Evolutionary conservation across 2,329 filamentous ascomycete species (phyloP), one percentile per base, ranked within the genome.

Genomic region (Mycogone perniciosa): DNA sequence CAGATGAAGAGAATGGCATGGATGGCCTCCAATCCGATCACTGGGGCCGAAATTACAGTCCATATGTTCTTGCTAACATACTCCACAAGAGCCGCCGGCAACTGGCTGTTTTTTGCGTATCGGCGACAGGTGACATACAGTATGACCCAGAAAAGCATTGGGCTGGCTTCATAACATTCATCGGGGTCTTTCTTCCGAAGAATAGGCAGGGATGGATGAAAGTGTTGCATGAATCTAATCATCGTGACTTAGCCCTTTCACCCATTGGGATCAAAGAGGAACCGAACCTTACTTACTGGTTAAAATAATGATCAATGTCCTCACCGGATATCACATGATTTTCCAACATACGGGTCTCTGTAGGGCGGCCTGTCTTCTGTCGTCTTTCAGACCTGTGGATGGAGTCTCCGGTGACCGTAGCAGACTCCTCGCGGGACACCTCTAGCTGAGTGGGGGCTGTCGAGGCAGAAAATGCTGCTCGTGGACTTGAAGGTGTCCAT

Each of bases 291-390:
- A 54, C 65, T 50, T 55, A 76, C 72, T 74, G 76, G 52, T 75
- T 69, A 60, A 80, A 81, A 56, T 81, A 81, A 59, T 72, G 77
- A 49, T 78, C 73, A 48, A 81, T 74, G 40, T 81, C 77, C 39
- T 76, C 72, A 0, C 75, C 74, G 0, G 76, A 69, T 44, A 81
- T 72, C 1, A 75, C 67, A 7, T 71, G 69, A 4, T 71, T 73
- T 2, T 70, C 73, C 8, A 81, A 59, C 4, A 74, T 67, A 44
- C 77, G 68, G 1, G 76, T 63, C 46, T 72, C 60, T 7, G 64
- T 63, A 35, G 64, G 60, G 20, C 20, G 20, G 4, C 62, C 62
- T 11, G 57, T 50, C 46, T 64, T 64, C 43, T 51, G 49, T 7
- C 48, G 58, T 31, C 48, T 52, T 44, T 56, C 20, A 3, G 20